Evolutionary conservation across 805 yeast species (phyloP), one percentile per base, ranked within the genome.

Genomic region (Saccharomycopsis amapae): DNA sequence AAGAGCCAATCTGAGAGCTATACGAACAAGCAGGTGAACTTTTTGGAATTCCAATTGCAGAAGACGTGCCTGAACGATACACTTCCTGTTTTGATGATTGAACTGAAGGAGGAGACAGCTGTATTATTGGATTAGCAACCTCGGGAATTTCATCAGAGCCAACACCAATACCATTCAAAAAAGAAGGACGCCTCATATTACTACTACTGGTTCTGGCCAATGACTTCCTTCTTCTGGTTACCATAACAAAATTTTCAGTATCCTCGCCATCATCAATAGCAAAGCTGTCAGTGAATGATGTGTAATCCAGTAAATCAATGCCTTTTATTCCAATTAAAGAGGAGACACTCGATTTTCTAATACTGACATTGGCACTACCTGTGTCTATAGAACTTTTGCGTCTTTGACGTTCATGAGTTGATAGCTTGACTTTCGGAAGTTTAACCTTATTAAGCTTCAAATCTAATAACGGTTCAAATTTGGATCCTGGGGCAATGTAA

Each of bases 401-500:
- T 17, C 39, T n/a, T n/a, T 32, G 31, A 15, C 26, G 13, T 9
- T 22, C 38, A 5, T 7, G n/a, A 20, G 12, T 18, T 4, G 31
- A n/a, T 22, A 5, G 12, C 24, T 22, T 19, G 12, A 38, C 15
- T 17, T 33, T 41, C 10, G 45, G 39, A 5, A 39, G 22, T 9
- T 22, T 37, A n/a, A n/a, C n/a, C n/a, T n/a, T n/a, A n/a, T n/a
- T 52, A 9, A 46, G 43, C 31, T 51, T 48, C 1, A 56, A 34
- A 45, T 68, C 72, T 46, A 67, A 58, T 12, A 62, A 42, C 2
- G 72, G 71, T n/a, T 56, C 58, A 46, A 67, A 68, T 5, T 50
- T 37, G 13, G 62, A 64, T 24, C 60, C 55, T 7, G 5, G 56
- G 50, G 6, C 62, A 48, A 75, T 60, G 47, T 72, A 74, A 4